These are phyloP conservation scores for Rhizopus sp. DNA, from an alignment of 371 early-diverging fungal genomes.

Conservation along the genomic window DNA sequence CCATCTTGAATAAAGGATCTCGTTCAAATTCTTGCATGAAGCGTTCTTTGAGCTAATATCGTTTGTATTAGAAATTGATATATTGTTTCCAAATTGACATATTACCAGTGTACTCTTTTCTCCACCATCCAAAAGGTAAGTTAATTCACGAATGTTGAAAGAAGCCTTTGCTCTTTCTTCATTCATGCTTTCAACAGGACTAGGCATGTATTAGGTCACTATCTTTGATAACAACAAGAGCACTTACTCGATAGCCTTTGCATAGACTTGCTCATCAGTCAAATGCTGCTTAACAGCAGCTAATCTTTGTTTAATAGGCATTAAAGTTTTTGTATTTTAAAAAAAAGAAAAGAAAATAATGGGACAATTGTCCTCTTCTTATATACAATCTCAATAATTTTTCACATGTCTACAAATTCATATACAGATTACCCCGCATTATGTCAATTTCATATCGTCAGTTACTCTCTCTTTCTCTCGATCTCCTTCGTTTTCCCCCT, in stretches of 20 bases:
- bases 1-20: slow-evolving; percentile 83
- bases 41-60: slow-evolving; percentile 68
- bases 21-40: slow-evolving; percentile 89
- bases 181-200: slow-evolving; percentile 47
- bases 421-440: too few species aligned
- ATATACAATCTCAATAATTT: too few species aligned
- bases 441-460: too few species aligned
- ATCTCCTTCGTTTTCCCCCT: too few species aligned
- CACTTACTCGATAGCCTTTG: slow-evolving; percentile 34
- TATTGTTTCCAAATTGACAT: not conserved
- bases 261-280: slow-evolving; percentile 26
- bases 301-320: slow-evolving; percentile 6
- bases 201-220: slow-evolving; percentile 7
- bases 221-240: not conserved
- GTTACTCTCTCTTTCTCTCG: too few species aligned
- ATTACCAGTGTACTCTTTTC: slow-evolving; percentile 60
- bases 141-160: slow-evolving; percentile 79
- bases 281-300: slow-evolving; percentile 8
- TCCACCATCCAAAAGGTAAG: slow-evolving; percentile 83
- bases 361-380: not conserved
- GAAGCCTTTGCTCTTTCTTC: slow-evolving; percentile 79
- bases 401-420: too few species aligned
- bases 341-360: not conserved
- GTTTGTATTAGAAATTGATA: not conserved
- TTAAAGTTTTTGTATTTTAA: not conserved